A percentile compares a stretch with the other conserved stretches of the same genome.
Evolutionary conservation across 805 yeast species (phyloP).

Genomic region (Candida cerambycidarum): DNA sequence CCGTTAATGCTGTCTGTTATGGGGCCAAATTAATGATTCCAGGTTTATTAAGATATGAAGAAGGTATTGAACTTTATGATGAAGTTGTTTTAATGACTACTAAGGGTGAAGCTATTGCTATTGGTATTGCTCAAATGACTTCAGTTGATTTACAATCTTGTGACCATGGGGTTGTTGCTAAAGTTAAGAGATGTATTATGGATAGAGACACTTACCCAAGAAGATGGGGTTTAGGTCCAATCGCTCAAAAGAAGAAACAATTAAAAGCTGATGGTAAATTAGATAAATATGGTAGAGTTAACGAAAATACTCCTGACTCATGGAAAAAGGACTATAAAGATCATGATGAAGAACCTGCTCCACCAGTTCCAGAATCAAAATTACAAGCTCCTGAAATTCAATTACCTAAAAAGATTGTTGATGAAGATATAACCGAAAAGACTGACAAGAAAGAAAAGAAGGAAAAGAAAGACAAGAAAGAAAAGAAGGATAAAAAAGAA

Average conservation of each 20-base stretch:
- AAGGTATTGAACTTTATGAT: slow-evolving; percentile 94
- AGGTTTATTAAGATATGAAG: slow-evolving; percentile 95
- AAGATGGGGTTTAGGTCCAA: slow-evolving; percentile 99
- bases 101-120: slow-evolving; percentile 98
- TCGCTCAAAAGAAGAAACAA: slow-evolving; percentile 98
- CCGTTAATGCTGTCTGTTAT: slow-evolving; percentile 96
- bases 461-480: slow-evolving; percentile 32
- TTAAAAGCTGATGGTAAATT: slow-evolving; percentile 95
- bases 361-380: slow-evolving; percentile 57
- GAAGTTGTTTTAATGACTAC: slow-evolving; percentile 98
- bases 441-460: slow-evolving; percentile 20
- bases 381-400: slow-evolving; percentile 46
- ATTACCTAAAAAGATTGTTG: slow-evolving; percentile 51
- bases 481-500: slow-evolving; percentile 49
- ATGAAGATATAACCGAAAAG: slow-evolving; percentile 37
- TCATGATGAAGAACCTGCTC: slow-evolving; percentile 59
- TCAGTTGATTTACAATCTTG: slow-evolving; percentile 94
- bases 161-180: slow-evolving; percentile 98
- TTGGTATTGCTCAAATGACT: slow-evolving; percentile 98
- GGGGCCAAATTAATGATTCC: slow-evolving; percentile 99
- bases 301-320: slow-evolving; percentile 88
- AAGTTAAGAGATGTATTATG: slow-evolving; percentile 99
- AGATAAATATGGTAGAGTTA: slow-evolving; percentile 91
- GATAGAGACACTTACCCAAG: slow-evolving; percentile 99
- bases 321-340: slow-evolving; percentile 88